Evolutionary conservation across 257 asterid genomes (phyloP).

Genomic region (Solanum commersonii): DNA sequence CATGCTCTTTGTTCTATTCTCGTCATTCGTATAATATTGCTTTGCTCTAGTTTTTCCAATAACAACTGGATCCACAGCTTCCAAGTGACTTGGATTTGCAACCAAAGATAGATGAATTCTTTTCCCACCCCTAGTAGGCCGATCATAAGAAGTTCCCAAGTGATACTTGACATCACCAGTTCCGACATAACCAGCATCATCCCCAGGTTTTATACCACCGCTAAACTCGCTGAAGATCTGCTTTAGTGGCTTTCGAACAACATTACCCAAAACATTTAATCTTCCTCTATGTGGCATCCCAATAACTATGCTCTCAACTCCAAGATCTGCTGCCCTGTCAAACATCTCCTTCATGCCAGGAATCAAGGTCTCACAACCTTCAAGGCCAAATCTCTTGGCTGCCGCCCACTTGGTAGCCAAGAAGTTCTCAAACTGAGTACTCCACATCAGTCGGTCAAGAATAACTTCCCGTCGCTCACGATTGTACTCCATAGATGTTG

Average conservation of each 20-base stretch:
- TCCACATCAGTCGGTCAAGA: slow-evolving; percentile 21
- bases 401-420: slow-evolving; percentile 25
- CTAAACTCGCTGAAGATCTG: slow-evolving; percentile 22
- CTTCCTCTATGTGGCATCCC: slow-evolving; percentile 31
- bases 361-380: slow-evolving; percentile 27
- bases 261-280: slow-evolving; percentile 19
- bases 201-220: slow-evolving; percentile 17
- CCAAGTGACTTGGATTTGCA: slow-evolving; percentile 26
- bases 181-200: slow-evolving; percentile 16
- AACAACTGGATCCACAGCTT: slow-evolving; percentile 27
- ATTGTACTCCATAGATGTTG: slow-evolving; percentile 12
- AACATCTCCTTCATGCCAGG: slow-evolving; percentile 31
- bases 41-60: slow-evolving; percentile 21
- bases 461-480: slow-evolving; percentile 24
- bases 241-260: slow-evolving; percentile 20
- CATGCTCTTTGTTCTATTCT: slow-evolving; percentile 11
- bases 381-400: slow-evolving; percentile 28
- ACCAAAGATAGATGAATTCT: slow-evolving; percentile 21
- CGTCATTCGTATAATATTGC: slow-evolving; percentile 10
- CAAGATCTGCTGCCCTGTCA: slow-evolving; percentile 24
- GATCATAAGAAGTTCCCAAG: slow-evolving; percentile 23
- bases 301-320: slow-evolving; percentile 25
- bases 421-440: slow-evolving; percentile 24
- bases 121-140: slow-evolving; percentile 16
- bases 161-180: slow-evolving; percentile 28